Evolutionary conservation across 2,329 filamentous ascomycete species (phyloP), one percentile per base, ranked within the genome.

Genomic region (Penicillium sclerotiorum): DNA sequence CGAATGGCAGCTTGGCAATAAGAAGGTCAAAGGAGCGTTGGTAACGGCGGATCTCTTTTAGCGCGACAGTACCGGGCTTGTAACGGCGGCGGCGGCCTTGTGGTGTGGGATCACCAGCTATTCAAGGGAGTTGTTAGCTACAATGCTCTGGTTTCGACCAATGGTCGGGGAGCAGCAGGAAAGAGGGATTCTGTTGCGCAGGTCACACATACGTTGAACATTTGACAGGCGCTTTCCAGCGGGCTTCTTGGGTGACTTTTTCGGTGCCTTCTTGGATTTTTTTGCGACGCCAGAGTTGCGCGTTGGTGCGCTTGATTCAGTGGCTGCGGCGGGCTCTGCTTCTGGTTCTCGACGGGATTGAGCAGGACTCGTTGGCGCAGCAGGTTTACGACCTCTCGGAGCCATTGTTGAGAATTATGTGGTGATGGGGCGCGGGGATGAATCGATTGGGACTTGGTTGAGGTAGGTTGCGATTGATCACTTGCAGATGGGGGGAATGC

Each of bases 31-130:
- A 95, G 55, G 85, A 89, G 73, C 86, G 88, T 75, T 97, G 94
- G 72, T 95, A 95, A 64, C 84, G 85, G 70, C 92, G 82, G 71
- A 97, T 97, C 77, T 97, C 93, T 73, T 88, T 87, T 47, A 97
- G 81, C 46, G 94, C 93, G 59, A 90, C 81, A 36, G 92, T 96
- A 66, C 91, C 91, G 1, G 88, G 88, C 49, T 78, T 82, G 66
- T 90, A 91, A 58, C 88, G 82, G 57, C 81, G 81, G 25, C 63
- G 63, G 58, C 80, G 83, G 58, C 80, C 79, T 50, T 80, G 76
- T 1, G 88, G 87, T 38, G 89, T 74, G 23, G 88, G 88, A 62
- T 91, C 88, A 52, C 88, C 88, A 61, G 88, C 87, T 90, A 57
- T 28, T 8, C 12, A 20, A 27, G 20, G 21, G 25, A 22, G 4